Conservation (phyloP, 371 early-diverging fungal genomes). For the Synchytrium microbalum region DNA sequence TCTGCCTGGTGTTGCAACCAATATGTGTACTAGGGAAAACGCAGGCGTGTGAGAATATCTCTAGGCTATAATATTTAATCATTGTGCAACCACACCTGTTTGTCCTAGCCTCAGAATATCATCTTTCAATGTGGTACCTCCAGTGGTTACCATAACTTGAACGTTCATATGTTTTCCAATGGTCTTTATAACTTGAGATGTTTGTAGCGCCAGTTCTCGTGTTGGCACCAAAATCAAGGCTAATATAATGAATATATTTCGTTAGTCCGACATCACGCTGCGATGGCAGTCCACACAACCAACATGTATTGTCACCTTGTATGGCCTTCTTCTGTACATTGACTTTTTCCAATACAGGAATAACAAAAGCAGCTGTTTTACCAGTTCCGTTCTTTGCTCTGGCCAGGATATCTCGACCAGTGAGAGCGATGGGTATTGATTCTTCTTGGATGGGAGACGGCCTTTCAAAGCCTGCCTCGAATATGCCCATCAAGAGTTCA, state of each 20-base stretch:
- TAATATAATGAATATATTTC: slow-evolving; percentile 78
- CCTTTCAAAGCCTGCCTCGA: slow-evolving; percentile 96
- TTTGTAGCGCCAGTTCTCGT: slow-evolving; percentile 94
- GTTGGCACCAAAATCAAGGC: slow-evolving; percentile 89
- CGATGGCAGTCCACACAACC: slow-evolving; percentile 73
- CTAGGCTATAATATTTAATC: too few species aligned
- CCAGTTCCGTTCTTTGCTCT: slow-evolving; percentile 98
- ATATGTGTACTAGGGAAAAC: slow-evolving; percentile 64
- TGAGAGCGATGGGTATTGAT: slow-evolving; percentile 93
- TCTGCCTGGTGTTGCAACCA: slow-evolving; percentile 97
- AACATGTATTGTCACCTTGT: slow-evolving; percentile 53
- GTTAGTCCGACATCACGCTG: slow-evolving; percentile 69
- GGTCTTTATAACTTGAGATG: slow-evolving; percentile 88
- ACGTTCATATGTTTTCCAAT: slow-evolving; percentile 73
- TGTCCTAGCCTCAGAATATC: slow-evolving; percentile 92
- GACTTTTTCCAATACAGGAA: slow-evolving; percentile 92
- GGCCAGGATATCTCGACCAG: slow-evolving; percentile 93
- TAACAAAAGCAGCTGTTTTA: slow-evolving; percentile 96
- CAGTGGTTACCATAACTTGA: slow-evolving; percentile 95
- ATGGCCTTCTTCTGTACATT: slow-evolving; percentile 67
- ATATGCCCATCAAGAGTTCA: slow-evolving; percentile 96
- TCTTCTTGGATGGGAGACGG: slow-evolving; percentile 99
- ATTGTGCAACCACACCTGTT: slow-evolving; percentile 41
- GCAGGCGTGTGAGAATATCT: background rate
- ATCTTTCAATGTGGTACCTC: slow-evolving; percentile 96